Evolutionary conservation across 139 green algal genomes (phyloP), one percentile per base, ranked within the genome.

Genomic region (Ostreobium quekettii): DNA sequence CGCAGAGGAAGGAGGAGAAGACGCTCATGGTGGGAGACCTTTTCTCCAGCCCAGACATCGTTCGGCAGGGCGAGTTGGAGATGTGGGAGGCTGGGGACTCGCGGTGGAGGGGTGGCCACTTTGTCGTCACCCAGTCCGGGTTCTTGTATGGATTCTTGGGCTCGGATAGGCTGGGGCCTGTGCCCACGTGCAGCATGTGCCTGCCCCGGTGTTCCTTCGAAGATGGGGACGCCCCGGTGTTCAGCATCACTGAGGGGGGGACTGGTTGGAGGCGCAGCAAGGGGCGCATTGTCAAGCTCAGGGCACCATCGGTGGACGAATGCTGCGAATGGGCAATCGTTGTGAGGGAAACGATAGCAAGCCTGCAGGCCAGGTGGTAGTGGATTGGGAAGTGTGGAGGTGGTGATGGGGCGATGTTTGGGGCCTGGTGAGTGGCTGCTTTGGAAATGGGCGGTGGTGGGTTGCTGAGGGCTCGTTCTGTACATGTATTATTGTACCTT

Each of bases 321-420:
- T 78, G 64, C 56, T 80, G 70, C 66, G 77, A 83, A 37, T 83
- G 77, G 77, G 73, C 70, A 37, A 76, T 80, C 60, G 53, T 39
- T 5, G n/a, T 83, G 3, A 71, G 77, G 11, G 77, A 83, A 46
- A 58, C 67, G 24, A 76, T 82, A 38, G 64, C 70, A 33, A n/a
- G n/a, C n/a, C n/a, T n/a, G n/a, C n/a, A n/a, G n/a, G n/a, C n/a
- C n/a, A n/a, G n/a, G n/a, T n/a, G n/a, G n/a, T n/a, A n/a, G n/a
- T n/a, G n/a, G n/a, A n/a, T n/a, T n/a, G n/a, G n/a, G n/a, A n/a
- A n/a, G n/a, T n/a, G n/a, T n/a, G n/a, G n/a, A n/a, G n/a, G n/a
- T n/a, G n/a, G n/a, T n/a, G n/a, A n/a, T n/a, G n/a, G n/a, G n/a
- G n/a, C n/a, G n/a, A n/a, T n/a, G n/a, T n/a, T n/a, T n/a, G n/a